Evolutionary conservation across 768 basidiomycete species (phyloP), one percentile per base, ranked within the genome.

Genomic region (Lactifluus pinguis): DNA sequence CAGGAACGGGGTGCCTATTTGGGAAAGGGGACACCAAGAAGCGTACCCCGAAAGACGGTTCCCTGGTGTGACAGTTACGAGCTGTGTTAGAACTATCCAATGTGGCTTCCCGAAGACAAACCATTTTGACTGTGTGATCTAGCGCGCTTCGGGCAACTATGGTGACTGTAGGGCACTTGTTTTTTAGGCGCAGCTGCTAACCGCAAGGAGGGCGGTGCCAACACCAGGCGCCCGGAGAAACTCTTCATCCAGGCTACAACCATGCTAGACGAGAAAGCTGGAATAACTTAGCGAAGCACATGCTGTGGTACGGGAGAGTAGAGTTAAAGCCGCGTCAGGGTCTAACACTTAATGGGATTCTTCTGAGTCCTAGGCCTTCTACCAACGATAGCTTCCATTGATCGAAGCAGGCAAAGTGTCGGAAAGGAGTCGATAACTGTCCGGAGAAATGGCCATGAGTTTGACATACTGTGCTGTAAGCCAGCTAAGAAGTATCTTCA

Each of bases 101-200:
- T 29, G 36, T 49, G 10, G 52, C 62, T 63, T 63, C 62, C 17
- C 30, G 44, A 53, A 53, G 59, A 52, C 50, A 44, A 55, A 19
- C 45, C 41, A 55, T 63, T 13, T 44, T 42, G 25, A 54, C 36
- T 34, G 44, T 36, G 9, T 14, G 53, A 51, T 60, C 59, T 64
- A 56, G 50, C 49, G 50, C 60, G 42, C 60, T 61, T 64, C 42
- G 42, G 55, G 55, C 19, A 47, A 61, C 41, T 44, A 36, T 38
- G 57, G 55, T 3, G 15, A 1, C 38, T 19, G 49, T 53, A 11
- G 32, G 41, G 41, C 41, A 58, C 30, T 41, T 50, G 21, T 62
- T 42, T 48, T 63, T 44, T 45, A 32, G 49, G 38, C 51, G 54
- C 54, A 38, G 53, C 49, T 30, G 39, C 49, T 30, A 57, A 36